Evolutionary conservation across 371 early-diverging fungal genomes (phyloP).

Genomic region (Actinomortierella ambigua): DNA sequence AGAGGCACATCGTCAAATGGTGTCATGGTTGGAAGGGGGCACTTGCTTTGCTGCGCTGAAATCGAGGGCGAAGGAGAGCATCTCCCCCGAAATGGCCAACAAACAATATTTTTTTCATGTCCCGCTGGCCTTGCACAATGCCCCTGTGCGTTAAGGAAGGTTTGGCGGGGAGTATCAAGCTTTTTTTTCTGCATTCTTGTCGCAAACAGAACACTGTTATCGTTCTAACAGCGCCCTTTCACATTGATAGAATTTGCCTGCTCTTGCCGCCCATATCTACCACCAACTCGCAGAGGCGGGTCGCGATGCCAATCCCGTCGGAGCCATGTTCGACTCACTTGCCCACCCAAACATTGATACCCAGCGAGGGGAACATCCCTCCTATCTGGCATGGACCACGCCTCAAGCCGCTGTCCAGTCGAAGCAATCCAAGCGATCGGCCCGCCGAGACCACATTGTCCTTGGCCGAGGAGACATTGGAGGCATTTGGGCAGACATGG

Average conservation of each 20-base stretch:
- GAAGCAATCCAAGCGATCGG: conserved; percentile 9
- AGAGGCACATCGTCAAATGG: too few species aligned
- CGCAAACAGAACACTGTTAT: not conserved
- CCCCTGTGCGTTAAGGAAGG: too few species aligned
- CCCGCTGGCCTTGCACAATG: too few species aligned
- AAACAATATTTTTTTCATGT: too few species aligned
- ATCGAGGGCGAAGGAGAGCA: too few species aligned
- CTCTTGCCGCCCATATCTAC: conserved; percentile 40
- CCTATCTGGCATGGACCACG: conserved; percentile 32
- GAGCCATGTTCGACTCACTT: conserved; percentile 42
- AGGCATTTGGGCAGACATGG: conserved; percentile 47
- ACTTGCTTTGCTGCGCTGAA: too few species aligned
- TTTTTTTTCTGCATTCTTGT: not conserved
- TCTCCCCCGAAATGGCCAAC: too few species aligned
- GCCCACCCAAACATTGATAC: conserved; percentile 44
- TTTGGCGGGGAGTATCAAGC: too few species aligned
- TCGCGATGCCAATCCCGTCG: conserved; percentile 42
- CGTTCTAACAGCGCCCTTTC: not conserved
- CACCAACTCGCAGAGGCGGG: conserved; percentile 45
- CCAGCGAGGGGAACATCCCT: conserved; percentile 43
- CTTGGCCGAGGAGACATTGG: conserved; percentile 43
- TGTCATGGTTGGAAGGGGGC: too few species aligned
- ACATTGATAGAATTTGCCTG: conserved; percentile 24
- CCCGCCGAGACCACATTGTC: conserved; percentile 30
- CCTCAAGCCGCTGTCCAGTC: conserved; percentile 7